These are phyloP conservation scores for Penicillium griseofulvum DNA, from an alignment of 2,329 filamentous ascomycete genomes.

Conservation along the genomic window DNA sequence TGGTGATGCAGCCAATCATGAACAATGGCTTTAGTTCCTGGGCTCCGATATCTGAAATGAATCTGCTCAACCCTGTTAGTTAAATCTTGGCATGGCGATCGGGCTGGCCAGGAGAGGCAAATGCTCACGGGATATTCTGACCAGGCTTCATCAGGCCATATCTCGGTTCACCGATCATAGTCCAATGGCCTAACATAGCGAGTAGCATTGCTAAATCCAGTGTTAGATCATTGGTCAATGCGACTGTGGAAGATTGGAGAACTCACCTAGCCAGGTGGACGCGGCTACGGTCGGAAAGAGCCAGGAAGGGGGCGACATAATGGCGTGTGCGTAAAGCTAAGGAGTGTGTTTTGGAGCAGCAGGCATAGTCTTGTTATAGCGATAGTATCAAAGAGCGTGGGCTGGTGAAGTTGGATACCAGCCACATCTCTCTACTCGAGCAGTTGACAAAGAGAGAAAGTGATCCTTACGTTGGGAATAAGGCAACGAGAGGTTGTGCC, in stretches of 20 bases:
- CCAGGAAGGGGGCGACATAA: slow-evolving; percentile 12
- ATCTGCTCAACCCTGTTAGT: slow-evolving; percentile 5
- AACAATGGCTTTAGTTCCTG: slow-evolving; percentile 18
- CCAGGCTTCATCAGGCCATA: slow-evolving; percentile 20
- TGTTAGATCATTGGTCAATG: neutral
- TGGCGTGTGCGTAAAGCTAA: neutral
- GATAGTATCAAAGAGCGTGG: slow-evolving; percentile 1
- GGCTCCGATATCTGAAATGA: slow-evolving; percentile 20
- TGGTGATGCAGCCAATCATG: slow-evolving; percentile 17
- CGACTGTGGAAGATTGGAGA: neutral
- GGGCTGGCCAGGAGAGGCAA: neutral
- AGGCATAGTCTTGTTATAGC: slow-evolving; percentile 8
- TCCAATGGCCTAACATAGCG: slow-evolving; percentile 18
- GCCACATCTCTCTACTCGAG: slow-evolving; percentile 3
- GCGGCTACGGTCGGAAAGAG: slow-evolving; percentile 18
- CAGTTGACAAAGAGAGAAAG: slow-evolving; percentile 9
- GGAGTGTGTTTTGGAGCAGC: neutral
- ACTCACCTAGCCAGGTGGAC: slow-evolving; percentile 20
- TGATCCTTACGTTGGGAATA: slow-evolving; percentile 3
- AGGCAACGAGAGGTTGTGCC: slow-evolving; percentile 10
- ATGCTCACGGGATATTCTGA: slow-evolving; percentile 18
- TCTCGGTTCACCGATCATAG: slow-evolving; percentile 15
- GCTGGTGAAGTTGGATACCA: slow-evolving; percentile 14
- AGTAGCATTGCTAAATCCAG: slow-evolving; percentile 14
- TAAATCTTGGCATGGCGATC: neutral